Evolutionary conservation across 2,329 filamentous ascomycete genomes (phyloP), one percentile per base, ranked within the genome.

Genomic region (Botrytis tulipae): DNA sequence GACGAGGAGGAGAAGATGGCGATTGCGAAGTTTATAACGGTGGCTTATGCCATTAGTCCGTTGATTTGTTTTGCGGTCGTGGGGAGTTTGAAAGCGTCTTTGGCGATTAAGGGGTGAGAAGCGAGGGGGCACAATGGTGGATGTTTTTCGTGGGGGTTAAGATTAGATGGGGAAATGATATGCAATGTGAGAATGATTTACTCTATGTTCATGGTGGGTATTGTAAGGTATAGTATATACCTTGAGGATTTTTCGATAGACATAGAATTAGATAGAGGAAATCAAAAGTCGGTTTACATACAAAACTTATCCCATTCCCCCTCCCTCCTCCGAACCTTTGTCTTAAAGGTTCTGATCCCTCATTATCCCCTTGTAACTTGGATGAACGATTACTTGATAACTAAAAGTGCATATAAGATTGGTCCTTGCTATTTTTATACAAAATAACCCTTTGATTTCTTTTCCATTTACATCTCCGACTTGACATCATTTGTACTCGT

Each of bases 11-110:
- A 83, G 10, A 83, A 85, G 76, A 80, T 82, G 35, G 80, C 80
- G 67, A 85, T 86, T 73, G 80, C 83, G 1, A 85, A 84, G 76
- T 77, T 86, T 9, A 77, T 86, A n/a, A 84, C 82, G 2, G 83
- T 84, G 59, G 76, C 80, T 0, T 84, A 83, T 71, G 76, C 81
- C 2, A 78, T 83, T 20, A 82, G 80, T 10, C 83, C 82, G 3
- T 70, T 83, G 9, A 73, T 84, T 22, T 81, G 81, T 4, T 79
- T 83, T 54, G 80, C 81, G 1, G 82, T 83, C 14, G 83, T 83
- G 16, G 82, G 78, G 10, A 80, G 79, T 42, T 73, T 83, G 57
- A 80, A 76, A 35, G 80, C 81, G 12, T 81, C 79, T 74, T 77
- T 82, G 69, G 77, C 77, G 18, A 77, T 77, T 32, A 77, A 70